phyloP scores from a whole-genome alignment of 169 alveolate genomes.

The Eimeria necatrix region DNA sequence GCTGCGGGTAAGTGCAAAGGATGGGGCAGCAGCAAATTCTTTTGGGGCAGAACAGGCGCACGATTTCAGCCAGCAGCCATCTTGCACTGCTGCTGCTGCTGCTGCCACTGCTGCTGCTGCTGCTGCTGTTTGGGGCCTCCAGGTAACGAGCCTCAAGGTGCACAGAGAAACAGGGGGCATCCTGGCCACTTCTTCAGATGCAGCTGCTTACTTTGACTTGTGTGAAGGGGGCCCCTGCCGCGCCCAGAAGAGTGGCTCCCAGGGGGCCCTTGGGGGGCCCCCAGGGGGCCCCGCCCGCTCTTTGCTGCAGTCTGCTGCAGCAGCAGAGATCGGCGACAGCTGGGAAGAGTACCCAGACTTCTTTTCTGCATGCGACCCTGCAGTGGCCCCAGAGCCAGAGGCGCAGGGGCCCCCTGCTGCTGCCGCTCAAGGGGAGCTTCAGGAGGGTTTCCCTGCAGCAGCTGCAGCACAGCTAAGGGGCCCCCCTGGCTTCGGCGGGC shows the following conservation, averaged over 20 bases:
- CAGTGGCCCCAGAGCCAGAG: neutral
- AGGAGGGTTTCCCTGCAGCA: neutral
- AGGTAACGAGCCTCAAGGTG: constrained; percentile 30
- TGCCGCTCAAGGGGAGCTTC: neutral
- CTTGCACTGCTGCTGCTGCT: constrained; percentile 22
- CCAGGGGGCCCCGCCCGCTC: neutral
- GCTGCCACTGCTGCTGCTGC: constrained; percentile 67
- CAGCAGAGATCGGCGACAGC: neutral
- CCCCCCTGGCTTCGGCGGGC: neutral
- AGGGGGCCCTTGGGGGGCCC: constrained; percentile 46
- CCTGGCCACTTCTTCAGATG: constrained; percentile 30
- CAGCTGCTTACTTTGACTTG: neutral
- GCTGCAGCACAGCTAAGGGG: neutral
- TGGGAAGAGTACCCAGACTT: constrained; percentile 38
- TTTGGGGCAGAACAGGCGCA: neutral
- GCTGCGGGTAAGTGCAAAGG: neutral
- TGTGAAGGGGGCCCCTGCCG: constrained; percentile 1
- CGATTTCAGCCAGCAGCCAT: neutral
- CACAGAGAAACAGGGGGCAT: constrained; percentile 53
- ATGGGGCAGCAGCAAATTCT: neutral
- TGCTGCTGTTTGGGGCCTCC: neutral
- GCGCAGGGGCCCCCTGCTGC: constrained; percentile 16
- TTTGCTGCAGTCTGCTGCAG: constrained; percentile 6
- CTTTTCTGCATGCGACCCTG: neutral
- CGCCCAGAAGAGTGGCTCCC: neutral